Percentiles rank a stretch among this genome's conserved stretches.
These are phyloP conservation scores for Thermochaetoides dissita DNA, from an alignment of 2,329 filamentous ascomycete species.

Conservation along the genomic window DNA sequence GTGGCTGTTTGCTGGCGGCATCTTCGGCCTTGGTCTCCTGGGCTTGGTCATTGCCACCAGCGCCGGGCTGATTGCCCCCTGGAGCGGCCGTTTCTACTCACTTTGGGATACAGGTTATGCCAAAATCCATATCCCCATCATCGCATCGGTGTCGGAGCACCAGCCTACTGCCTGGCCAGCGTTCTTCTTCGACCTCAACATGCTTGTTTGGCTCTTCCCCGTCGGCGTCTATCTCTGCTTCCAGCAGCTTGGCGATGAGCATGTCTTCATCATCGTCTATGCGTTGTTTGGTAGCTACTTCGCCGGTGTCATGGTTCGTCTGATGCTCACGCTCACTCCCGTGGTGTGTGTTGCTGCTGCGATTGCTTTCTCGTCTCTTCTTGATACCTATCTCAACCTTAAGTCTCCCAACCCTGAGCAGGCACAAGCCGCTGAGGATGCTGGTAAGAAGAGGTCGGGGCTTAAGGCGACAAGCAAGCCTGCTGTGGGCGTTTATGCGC, in stretches of 20 bases:
- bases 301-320: constrained; percentile 95
- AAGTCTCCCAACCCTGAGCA: constrained; percentile 44
- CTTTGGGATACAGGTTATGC: constrained; percentile 98
- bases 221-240: constrained; percentile 98
- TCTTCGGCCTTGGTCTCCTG: constrained; percentile 66
- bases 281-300: constrained; percentile 96
- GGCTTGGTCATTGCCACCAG: constrained; percentile 69
- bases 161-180: constrained; percentile 98
- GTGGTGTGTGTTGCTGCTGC: constrained; percentile 92
- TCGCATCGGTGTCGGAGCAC: constrained; percentile 98
- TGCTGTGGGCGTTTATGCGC: constrained; percentile 69
- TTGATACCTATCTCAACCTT: constrained; percentile 69
- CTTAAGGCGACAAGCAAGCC: constrained; percentile 61
- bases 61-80: constrained; percentile 84
- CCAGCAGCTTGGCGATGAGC: constrained; percentile 83
- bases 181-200: constrained; percentile 97
- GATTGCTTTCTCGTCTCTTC: constrained; percentile 70
- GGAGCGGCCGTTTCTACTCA: constrained; percentile 97
- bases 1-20: constrained; percentile 55
- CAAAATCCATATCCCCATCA: constrained; percentile 98
- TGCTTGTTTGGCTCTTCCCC: constrained; percentile 98
- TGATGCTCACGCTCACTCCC: constrained; percentile 95
- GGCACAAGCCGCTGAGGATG: constrained; percentile 30
- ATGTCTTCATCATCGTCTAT: constrained; percentile 96
- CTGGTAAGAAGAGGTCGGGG: constrained; percentile 47